These are phyloP conservation scores for Ceriops decandra DNA, from an alignment of 345 rosid species.

Conservation along the genomic window DNA sequence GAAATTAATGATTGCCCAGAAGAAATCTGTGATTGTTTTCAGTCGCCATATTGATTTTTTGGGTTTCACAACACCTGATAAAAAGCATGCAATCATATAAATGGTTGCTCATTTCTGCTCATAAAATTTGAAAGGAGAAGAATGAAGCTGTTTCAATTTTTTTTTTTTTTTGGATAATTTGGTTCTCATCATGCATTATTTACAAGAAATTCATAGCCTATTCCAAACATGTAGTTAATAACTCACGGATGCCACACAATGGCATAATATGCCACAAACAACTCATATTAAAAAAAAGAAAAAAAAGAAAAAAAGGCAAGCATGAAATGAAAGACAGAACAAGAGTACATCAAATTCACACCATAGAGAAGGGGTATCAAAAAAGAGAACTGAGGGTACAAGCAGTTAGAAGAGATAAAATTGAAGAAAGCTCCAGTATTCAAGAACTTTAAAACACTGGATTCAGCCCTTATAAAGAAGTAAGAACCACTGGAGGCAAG, in stretches of 20 bases:
- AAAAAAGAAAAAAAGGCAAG: no score
- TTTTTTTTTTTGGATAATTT: neutral
- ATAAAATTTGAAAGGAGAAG: neutral
- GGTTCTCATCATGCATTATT: neutral
- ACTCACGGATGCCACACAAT: neutral
- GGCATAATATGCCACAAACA: no score
- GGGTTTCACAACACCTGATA: slow-evolving; percentile 50
- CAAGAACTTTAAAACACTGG: neutral
- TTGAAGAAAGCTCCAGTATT: no score
- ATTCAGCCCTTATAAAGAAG: neutral
- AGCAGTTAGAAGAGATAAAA: no score
- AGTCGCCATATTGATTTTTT: slow-evolving; percentile 63
- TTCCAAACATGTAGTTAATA: neutral
- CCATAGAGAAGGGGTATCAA: no score
- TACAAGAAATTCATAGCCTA: neutral
- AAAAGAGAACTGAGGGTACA: no score
- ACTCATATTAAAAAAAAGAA: no score
- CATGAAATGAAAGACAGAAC: no score
- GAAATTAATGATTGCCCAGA: slow-evolving; percentile 63
- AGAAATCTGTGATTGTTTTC: slow-evolving; percentile 57
- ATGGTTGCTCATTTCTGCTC: neutral
- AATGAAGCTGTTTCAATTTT: neutral
- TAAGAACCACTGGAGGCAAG: neutral
- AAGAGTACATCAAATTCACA: no score
- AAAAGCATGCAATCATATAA: neutral